A percentile compares a stretch with the other conserved stretches of the same genome.
phyloP scores from a whole-genome alignment of 1,284 basidiomycete species.

The Trichosporon sp. region DNA sequence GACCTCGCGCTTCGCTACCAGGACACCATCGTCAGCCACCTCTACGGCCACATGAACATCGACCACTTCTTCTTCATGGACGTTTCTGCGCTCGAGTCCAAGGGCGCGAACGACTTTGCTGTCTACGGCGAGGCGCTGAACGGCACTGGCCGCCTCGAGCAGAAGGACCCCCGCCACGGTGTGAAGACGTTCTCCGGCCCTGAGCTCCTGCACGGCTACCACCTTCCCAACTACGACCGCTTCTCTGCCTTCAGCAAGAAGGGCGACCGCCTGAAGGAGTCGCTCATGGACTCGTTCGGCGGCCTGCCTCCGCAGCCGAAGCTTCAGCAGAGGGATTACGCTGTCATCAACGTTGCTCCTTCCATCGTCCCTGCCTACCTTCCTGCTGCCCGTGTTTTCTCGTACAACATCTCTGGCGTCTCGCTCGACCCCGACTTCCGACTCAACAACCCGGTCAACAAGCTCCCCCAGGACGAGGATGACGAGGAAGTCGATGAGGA shows the following conservation, averaged over 20 bases:
- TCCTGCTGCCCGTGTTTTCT: slow-evolving; percentile 78
- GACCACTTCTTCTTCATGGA: slow-evolving; percentile 59
- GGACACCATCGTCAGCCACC: slow-evolving; percentile 85
- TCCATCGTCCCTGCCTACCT: slow-evolving; percentile 87
- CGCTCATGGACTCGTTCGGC: slow-evolving; percentile 51
- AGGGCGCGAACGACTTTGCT: slow-evolving; percentile 1
- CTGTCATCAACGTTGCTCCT: slow-evolving; percentile 74
- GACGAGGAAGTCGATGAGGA: slow-evolving; percentile 34
- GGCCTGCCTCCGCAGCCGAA: slow-evolving; percentile 59
- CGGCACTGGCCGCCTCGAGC: slow-evolving; percentile 14
- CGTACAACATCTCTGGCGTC: slow-evolving; percentile 70
- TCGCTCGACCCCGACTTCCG: slow-evolving; percentile 36
- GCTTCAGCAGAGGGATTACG: slow-evolving; percentile 68
- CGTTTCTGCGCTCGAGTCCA: slow-evolving; percentile 50
- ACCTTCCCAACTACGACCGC: slow-evolving; percentile 37
- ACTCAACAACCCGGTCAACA: background rate
- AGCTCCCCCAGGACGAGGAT: slow-evolving; percentile 26
- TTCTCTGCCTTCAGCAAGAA: slow-evolving; percentile 40
- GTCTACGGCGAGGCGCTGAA: background rate
- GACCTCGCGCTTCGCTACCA: slow-evolving; percentile 81
- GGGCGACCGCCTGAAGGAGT: slow-evolving; percentile 48
- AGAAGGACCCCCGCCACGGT: slow-evolving; percentile 17
- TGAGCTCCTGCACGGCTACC: slow-evolving; percentile 37
- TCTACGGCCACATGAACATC: slow-evolving; percentile 70
- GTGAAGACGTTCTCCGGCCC: slow-evolving; percentile 34